phyloP scores from a whole-genome alignment of 2,329 filamentous ascomycete genomes.

The Hypoxylon sp. region DNA sequence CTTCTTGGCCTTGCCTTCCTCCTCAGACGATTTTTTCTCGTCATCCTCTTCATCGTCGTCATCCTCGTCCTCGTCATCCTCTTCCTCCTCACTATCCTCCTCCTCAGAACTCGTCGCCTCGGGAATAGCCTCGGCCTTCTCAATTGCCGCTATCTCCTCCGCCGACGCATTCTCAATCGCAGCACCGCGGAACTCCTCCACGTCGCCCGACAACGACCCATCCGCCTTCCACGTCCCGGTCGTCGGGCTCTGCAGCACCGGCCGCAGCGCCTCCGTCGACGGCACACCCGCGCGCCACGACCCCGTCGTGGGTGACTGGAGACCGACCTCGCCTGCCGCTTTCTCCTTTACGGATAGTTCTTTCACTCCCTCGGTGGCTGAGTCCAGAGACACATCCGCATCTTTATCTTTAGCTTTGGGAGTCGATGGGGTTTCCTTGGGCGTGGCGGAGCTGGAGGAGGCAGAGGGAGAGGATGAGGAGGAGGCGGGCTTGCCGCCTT shows the following conservation, averaged over 20 bases:
- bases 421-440: background rate
- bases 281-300: conserved; percentile 57
- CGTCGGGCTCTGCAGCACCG: conserved; percentile 61
- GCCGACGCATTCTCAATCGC: conserved; percentile 54
- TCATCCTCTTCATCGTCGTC: conserved; percentile 44
- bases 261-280: conserved; percentile 47
- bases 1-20: conserved; percentile 41
- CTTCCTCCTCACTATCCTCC: conserved; percentile 53
- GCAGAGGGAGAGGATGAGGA: background rate
- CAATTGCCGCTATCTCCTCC: conserved; percentile 59
- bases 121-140: conserved; percentile 58
- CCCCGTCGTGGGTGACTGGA: conserved; percentile 63
- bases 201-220: conserved; percentile 19
- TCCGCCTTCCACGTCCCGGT: conserved; percentile 60
- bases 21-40: conserved; percentile 37
- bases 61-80: conserved; percentile 50
- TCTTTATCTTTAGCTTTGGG: conserved; percentile 3
- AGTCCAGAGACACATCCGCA: conserved; percentile 13
- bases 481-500: conserved; percentile 31
- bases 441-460: background rate
- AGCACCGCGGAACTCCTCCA: conserved; percentile 50
- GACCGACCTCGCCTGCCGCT: conserved; percentile 49
- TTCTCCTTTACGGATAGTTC: conserved; percentile 38
- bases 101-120: conserved; percentile 58
- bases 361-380: conserved; percentile 45